Conservation (phyloP, 345 rosid species). For the Populus nigra region DNA sequence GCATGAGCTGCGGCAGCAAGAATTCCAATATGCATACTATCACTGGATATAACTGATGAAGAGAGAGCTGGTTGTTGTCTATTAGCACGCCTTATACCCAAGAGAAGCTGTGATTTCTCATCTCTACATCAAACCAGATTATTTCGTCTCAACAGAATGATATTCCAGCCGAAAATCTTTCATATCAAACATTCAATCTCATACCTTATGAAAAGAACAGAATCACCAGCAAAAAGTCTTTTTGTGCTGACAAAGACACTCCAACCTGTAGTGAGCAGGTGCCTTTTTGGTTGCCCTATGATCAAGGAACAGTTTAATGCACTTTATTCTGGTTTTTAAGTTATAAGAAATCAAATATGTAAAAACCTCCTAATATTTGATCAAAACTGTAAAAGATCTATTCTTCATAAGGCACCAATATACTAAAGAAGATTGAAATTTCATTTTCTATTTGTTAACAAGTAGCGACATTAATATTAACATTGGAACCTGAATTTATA, state of each 20-base stretch:
- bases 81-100: constrained; percentile 87
- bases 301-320: constrained; percentile 14
- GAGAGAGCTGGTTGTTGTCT: constrained; percentile 90
- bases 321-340: not conserved
- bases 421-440: not conserved
- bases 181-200: not conserved
- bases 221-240: constrained; percentile 90
- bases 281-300: constrained; percentile 91
- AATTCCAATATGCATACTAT: constrained; percentile 98
- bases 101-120: constrained; percentile 80
- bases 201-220: constrained; percentile 90
- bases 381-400: not conserved
- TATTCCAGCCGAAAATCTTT: constrained; percentile 7
- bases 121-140: constrained; percentile 52
- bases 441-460: not conserved
- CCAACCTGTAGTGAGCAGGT: constrained; percentile 92
- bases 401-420: constrained; percentile 7
- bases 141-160: constrained; percentile 16
- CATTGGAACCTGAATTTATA: not conserved
- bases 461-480: not conserved
- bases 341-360: not conserved
- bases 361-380: not conserved
- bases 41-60: constrained; percentile 93
- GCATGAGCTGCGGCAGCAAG: constrained; percentile 99
- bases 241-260: constrained; percentile 91